Base-by-base conservation (phyloP, 345 rosid species). In the Citrus reticulata region DNA sequence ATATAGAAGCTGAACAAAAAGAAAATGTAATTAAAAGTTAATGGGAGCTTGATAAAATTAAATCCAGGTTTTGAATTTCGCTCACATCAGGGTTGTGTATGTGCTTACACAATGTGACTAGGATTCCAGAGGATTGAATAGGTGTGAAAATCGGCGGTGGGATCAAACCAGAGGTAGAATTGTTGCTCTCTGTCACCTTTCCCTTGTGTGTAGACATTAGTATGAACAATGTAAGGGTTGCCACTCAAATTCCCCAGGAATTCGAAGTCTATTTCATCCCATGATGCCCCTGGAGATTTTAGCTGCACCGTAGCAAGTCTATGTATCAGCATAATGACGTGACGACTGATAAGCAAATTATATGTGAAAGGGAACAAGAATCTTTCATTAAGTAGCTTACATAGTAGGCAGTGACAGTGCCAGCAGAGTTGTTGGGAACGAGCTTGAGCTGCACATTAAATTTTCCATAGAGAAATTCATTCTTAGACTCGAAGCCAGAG, bases 231-330 rank as follows among this genome's bases (percentile, higher is more conserved):
- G 40, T 89, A 91, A 57, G 95, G 97, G 2, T 89, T 83, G 40
- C 94, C 95, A 24, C 86, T 91, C 67, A 87, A 61, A 76, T 93
- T 93, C 34, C 98, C 96, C 73, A 90, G 74, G 88, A 93, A 93
- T 76, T 92, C 98, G 35, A 93, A 89, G 77, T 91, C 95, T 19
- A 93, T 90, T 71, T 92, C 97, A 72, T 92, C 95, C 90, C 91
- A 88, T 9, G 83, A 57, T 65, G 86, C 75, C 51, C 94, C 97
- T 51, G 73, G 67, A 0, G 97, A 91, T 34, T 83, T 85, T 57
- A 93, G 73, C 93, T 90, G 88, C 84, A 82, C 11, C 17, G 63
- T 9, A 6, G 22, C 40, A 19, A 39, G n/a, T 39, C 30, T 24
- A 55, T 29, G 4, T 6, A 6, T 75, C 27, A 75, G 59, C 54